A percentile compares a stretch with the other conserved stretches of the same genome.
These are phyloP conservation scores for Brassica napus DNA, from an alignment of 345 rosid species.

Conservation along the genomic window Da-Ae NC_063451.1:20739001-20739500, in stretches of 20 bases:
- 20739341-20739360: conserved; percentile 95
- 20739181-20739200: conserved; percentile 10
- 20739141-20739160: conserved; percentile 5
- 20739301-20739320: conserved; percentile 13
- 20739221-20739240: conserved; percentile 6
- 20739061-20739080: not conserved
- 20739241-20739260: conserved; percentile 9
- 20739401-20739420: conserved; percentile 92
- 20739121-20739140: conserved; percentile 15
- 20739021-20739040: conserved; percentile 22
- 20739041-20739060: conserved; percentile 17
- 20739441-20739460: conserved; percentile 95
- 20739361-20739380: conserved; percentile 93
- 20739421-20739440: conserved; percentile 82
- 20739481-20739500: conserved; percentile 22
- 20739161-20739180: conserved; percentile 15
- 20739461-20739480: conserved; percentile 57
- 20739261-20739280: conserved; percentile 15
- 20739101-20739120: conserved; percentile 18
- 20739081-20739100: conserved; percentile 18
- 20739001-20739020: conserved; percentile 19
- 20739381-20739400: conserved; percentile 91
- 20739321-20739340: conserved; percentile 58
- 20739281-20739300: conserved; percentile 16
- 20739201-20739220: conserved; percentile 17